Evolutionary conservation across 2,329 filamentous ascomycete genomes (phyloP), one percentile per base, ranked within the genome.

Genomic region (Penicillium sp.): DNA sequence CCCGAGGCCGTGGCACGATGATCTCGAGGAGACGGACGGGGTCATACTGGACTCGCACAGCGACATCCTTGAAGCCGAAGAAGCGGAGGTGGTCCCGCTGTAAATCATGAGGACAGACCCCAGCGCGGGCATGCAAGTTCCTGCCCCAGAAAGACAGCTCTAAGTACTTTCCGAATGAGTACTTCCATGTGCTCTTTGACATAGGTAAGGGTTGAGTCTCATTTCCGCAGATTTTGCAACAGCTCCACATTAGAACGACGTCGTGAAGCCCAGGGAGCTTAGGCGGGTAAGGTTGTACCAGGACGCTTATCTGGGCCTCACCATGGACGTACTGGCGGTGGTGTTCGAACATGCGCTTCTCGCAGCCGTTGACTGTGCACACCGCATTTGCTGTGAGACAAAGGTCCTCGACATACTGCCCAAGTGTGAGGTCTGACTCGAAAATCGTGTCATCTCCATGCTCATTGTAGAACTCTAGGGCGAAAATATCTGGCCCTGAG

Each of bases 151-250:
- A 97, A 2, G 91, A 90, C 14, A 99, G 77, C 70, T 99, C 93
- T n/a, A 99, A 77, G 63, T 97, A 99, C 70, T 99, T 99, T 10
- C 89, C 93, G 64, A 99, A 95, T 0, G 93, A 99, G 68, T 99
- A 99, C 67, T 95, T 96, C 88, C 90, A 99, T 0, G 91, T 95
- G 61, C 84, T 90, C 49, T 90, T 84, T 0, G 92, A 96, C 89
- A 99, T 96, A 28, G 86, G 84, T 58, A 88, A 87, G 40, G 91
- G 84, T 33, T 89, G 88, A 0, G 92, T 95, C 66, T 97, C 91
- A 58, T 89, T 89, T 44, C 88, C 86, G 69, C 95, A 99, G 27
- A 88, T 79, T 62, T 95, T 93, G 75, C 93, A 99, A 60, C 87
- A 89, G 58, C 89, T 97, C 95, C 95, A 99, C 89, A 99, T 96